Evolutionary conservation across 2,329 filamentous ascomycete genomes (phyloP).

Genomic region (Ambrosiella beaveri): DNA sequence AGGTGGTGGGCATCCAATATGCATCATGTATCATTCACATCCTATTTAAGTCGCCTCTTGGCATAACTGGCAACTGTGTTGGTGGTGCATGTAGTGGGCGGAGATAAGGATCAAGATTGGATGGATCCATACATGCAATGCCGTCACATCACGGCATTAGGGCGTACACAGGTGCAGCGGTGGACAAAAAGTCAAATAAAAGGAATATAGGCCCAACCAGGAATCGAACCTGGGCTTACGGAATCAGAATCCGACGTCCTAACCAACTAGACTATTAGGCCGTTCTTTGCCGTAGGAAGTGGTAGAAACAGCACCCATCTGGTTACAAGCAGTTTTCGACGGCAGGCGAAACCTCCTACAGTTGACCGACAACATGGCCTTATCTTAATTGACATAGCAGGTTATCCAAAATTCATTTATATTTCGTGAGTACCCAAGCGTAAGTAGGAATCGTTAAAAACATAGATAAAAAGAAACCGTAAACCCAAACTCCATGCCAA

Average conservation of each 20-base stretch:
- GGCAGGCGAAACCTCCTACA: too few relatives aligned
- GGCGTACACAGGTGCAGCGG: not conserved
- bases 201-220: conserved; percentile 7
- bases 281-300: not conserved
- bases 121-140: not conserved
- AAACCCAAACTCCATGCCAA: not conserved
- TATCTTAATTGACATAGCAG: too few relatives aligned
- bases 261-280: conserved; percentile 13
- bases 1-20: not conserved
- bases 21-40: not conserved
- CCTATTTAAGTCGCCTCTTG: too few relatives aligned
- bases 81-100: not conserved
- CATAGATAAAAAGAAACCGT: not conserved
- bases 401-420: too few relatives aligned
- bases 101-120: not conserved
- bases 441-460: not conserved
- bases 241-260: conserved; percentile 13
- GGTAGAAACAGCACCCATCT: too few relatives aligned
- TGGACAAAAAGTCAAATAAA: not conserved
- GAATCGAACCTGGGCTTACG: conserved; percentile 12
- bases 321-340: too few relatives aligned
- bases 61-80: too few relatives aligned
- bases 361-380: too few relatives aligned
- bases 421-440: not conserved
- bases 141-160: not conserved